Evolutionary conservation across 345 rosid species (phyloP), one percentile per base, ranked within the genome.

Genomic region (Brassica juncea): DNA sequence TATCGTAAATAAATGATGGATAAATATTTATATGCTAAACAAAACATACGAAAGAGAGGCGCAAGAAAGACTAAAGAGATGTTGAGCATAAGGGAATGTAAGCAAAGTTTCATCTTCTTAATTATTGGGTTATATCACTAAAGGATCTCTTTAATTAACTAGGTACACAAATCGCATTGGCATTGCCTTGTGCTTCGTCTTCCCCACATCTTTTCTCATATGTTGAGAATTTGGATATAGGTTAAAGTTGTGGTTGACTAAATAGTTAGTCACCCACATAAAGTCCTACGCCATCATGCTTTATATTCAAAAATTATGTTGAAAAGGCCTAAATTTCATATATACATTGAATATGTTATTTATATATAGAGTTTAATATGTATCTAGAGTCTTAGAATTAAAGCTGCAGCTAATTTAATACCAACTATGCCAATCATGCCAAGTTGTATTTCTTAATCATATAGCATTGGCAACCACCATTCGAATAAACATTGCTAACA

Each of bases 151-250:
- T 37, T 73, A 28, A 15, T 60, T 72, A 72, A 16, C 44, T 73
- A 42, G 30, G 68, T 73, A 42, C 49, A 2, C 15, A 31, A 62
- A 31, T 28, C 64, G 5, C 34, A 31, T 64, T 31, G 25, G 14
- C 70, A 52, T 32, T 65, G 64, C 34, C 64, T 52, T 49, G 34
- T 64, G 34, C 35, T 64, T 74, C 52, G 52, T 74, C 60, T 72
- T 61, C 30, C 6, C 19, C 60, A 61, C 68, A 73, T 42, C 37
- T 27, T 59, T 23, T 72, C 27, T 72, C 54, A 35, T 35, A 19
- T 30, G 14, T 3, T 70, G 59, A 54, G 9, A 52, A 54, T 6
- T 54, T 54, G 25, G 59, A 42, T 19, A 19, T 16, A 6, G 30
- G 10, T 9, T 16, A 16, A 54, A 31, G 2, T 32, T 19, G 30